A percentile compares a stretch with the other conserved stretches of the same genome.
These are phyloP conservation scores for Sanghuangporus weigelae DNA, from an alignment of 1,284 basidiomycete genomes.

Conservation along the genomic window DNA sequence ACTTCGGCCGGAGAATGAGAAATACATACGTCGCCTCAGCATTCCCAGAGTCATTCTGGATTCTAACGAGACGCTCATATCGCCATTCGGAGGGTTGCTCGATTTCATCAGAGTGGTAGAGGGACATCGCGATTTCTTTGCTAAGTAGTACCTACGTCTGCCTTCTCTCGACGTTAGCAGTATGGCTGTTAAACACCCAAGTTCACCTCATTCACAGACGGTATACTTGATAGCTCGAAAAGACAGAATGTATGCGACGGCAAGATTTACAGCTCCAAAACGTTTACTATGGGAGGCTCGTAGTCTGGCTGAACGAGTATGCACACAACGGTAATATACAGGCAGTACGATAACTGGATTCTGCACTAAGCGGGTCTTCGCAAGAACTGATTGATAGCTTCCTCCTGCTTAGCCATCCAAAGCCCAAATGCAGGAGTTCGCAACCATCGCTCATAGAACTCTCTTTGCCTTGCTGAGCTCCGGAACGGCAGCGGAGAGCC, in stretches of 20 bases:
- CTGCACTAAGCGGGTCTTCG: background rate
- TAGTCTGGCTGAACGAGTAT: background rate
- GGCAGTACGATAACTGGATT: background rate
- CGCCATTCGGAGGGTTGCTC: constrained; percentile 3
- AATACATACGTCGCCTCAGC: background rate
- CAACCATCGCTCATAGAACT: constrained; percentile 73
- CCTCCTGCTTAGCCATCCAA: constrained; percentile 72
- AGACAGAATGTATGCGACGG: background rate
- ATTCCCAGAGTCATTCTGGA: constrained; percentile 1
- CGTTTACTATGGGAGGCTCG: background rate
- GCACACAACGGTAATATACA: background rate
- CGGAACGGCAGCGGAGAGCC: constrained; percentile 78
- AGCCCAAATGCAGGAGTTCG: constrained; percentile 68
- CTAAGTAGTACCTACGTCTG: background rate
- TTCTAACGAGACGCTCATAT: constrained; percentile 2
- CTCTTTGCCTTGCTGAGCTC: constrained; percentile 52
- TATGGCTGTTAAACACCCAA: background rate
- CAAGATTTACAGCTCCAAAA: background rate
- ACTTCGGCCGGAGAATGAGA: constrained; percentile 1
- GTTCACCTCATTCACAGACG: background rate
- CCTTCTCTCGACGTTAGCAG: background rate
- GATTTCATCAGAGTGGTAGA: constrained; percentile 2
- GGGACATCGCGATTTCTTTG: constrained; percentile 5
- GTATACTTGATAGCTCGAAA: background rate
- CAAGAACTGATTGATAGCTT: constrained; percentile 22